Base-by-base conservation (phyloP, 2,329 filamentous ascomycete genomes). In the Verticillium nonalfalfae region DNA sequence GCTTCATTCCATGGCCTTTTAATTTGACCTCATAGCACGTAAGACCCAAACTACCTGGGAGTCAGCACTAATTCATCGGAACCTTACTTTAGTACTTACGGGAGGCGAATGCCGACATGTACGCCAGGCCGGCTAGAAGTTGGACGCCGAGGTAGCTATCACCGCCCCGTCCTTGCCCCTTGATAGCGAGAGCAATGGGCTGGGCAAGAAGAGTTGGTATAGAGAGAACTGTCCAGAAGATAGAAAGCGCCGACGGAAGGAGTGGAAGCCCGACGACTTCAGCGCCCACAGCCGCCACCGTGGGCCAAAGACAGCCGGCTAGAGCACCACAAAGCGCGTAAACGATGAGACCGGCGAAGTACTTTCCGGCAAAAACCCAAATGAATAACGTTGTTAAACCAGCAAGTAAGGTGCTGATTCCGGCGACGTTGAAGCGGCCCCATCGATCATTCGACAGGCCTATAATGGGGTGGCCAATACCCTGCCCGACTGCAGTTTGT, bases 371-470 rank as follows among this genome's bases (percentile, higher is more conserved):
- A 63, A 87, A 86, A 60, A 87, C 85, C 91, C 91, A 94, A 38
- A 94, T 80, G 21, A 88, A 82, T 55, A 94, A 80, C 40, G 84
- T 83, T 39, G 90, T 83, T 1, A 93, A 63, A 7, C 85, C 87
- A 1, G 83, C 83, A 2, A 88, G 69, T 38, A 90, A 82, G 0
- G 89, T 91, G 71, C 86, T 85, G 0, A 83, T 70, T 2, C 78
- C 81, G 1, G 89, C 87, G 75, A 93, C 87, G 69, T 94, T 93
- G 66, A 94, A 82, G 11, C 90, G 81, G 0, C 91, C 90, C 7
- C 88, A 79, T 1, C 74, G 76, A 71, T 94, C 91, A 61, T 86
- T 90, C 62, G 88, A 88, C 61, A 90, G 85, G 0, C 90, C 91
- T 54, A 94, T 87, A 1, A 87, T 74, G 1, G 90, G 90, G 13